phyloP scores from a whole-genome alignment of 257 asterid species.

The Linaria vulgaris region DNA sequence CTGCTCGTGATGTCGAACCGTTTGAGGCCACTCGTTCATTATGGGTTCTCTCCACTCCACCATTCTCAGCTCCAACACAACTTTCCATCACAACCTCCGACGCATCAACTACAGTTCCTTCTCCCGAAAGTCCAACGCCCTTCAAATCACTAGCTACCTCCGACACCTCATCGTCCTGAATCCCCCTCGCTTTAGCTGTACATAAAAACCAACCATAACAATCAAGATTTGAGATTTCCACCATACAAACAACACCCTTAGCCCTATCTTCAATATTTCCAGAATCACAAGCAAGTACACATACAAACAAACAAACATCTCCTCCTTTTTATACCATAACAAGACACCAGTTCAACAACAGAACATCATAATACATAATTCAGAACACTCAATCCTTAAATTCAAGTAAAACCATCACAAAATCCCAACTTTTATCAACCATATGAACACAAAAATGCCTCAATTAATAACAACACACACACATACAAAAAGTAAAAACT shows the following conservation, averaged over 20 bases:
- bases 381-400: conserved; percentile 14
- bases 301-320: neutral
- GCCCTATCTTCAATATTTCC: neutral
- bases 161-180: conserved; percentile 45
- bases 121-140: conserved; percentile 38
- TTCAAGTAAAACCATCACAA: neutral
- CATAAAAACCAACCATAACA: conserved; percentile 26
- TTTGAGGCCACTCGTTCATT: conserved; percentile 35
- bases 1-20: conserved; percentile 39
- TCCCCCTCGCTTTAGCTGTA: conserved; percentile 65
- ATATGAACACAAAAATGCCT: neutral
- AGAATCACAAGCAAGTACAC: conserved; percentile 12
- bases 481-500: conserved; percentile 11
- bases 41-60: conserved; percentile 28
- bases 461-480: neutral
- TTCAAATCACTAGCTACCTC: conserved; percentile 48
- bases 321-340: too few relatives aligned
- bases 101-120: conserved; percentile 34
- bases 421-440: neutral
- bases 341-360: neutral
- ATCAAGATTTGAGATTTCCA: conserved; percentile 2
- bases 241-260: neutral
- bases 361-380: neutral
- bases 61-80: conserved; percentile 32
- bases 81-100: conserved; percentile 39